phyloP scores from a whole-genome alignment of 2,329 filamentous ascomycete genomes.

The Boeremia exigua region DNA sequence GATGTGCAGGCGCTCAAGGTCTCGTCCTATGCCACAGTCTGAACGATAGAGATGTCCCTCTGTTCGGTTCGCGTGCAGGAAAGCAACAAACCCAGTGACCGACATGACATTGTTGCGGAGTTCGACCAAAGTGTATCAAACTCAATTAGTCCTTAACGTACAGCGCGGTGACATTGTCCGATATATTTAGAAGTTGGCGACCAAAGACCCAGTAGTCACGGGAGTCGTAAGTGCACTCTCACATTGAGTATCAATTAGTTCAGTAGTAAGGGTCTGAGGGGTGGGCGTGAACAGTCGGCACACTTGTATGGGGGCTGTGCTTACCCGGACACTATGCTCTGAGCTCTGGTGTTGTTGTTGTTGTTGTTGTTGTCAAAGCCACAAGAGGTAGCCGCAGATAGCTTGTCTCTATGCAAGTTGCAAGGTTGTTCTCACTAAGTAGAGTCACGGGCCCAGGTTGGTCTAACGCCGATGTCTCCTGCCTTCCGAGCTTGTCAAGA shows the following conservation, averaged over 20 bases:
- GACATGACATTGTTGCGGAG: background rate
- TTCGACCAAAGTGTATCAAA: conserved; percentile 7
- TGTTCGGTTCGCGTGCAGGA: background rate
- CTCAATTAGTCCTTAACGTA: background rate
- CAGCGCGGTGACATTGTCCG: background rate
- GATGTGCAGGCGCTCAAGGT: conserved; percentile 7
- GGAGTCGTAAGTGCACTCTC: background rate
- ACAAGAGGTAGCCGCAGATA: too few species aligned
- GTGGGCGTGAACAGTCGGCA: background rate
- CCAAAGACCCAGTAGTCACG: background rate
- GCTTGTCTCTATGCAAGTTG: too few species aligned
- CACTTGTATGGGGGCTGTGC: too few species aligned
- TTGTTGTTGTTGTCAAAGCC: too few species aligned
- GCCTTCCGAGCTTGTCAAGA: background rate
- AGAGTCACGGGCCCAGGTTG: background rate
- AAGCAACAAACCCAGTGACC: conserved; percentile 7
- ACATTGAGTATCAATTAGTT: background rate
- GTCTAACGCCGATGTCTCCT: background rate
- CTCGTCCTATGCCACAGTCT: conserved; percentile 6
- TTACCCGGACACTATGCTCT: too few species aligned
- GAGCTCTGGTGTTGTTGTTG: too few species aligned
- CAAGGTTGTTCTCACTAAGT: background rate
- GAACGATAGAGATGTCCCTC: background rate
- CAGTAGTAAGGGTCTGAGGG: background rate
- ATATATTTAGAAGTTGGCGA: conserved; percentile 9